phyloP scores from a whole-genome alignment of 139 green algal species.

The Pedinophyceae sp. region DNA sequence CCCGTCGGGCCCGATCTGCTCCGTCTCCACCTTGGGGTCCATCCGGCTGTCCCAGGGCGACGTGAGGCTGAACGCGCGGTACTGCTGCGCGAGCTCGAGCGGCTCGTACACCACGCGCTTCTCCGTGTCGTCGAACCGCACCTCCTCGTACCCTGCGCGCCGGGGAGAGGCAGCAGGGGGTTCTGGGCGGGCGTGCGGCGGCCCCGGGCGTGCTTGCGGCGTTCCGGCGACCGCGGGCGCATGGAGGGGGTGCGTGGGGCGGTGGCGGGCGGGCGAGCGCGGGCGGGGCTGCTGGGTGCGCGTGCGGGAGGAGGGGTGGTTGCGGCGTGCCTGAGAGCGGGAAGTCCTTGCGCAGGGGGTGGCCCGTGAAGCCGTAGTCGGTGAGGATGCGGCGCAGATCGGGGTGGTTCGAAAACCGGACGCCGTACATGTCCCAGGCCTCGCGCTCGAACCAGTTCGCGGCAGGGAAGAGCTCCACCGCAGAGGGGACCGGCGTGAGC shows the following conservation, averaged over 20 bases:
- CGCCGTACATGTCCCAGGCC: conserved; percentile 80
- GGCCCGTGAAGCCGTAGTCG: conserved; percentile 77
- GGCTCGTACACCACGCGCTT: conserved; percentile 45
- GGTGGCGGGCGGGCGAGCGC: no score
- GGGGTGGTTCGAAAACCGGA: conserved; percentile 70
- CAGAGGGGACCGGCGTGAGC: conserved; percentile 37
- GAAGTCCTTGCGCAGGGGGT: conserved; percentile 81
- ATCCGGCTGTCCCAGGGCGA: conserved; percentile 6
- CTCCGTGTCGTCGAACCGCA: conserved; percentile 37
- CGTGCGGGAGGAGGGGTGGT: no score
- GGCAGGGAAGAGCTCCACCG: conserved; percentile 21
- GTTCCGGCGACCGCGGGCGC: no score
- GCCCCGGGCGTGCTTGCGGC: no score
- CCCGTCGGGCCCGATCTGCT: no score
- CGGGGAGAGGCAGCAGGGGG: no score
- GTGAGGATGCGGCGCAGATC: conserved; percentile 77
- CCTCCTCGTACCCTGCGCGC: no score
- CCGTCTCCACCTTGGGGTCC: neutral
- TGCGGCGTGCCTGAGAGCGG: conserved; percentile 59
- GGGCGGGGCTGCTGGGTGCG: no score
- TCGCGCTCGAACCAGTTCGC: conserved; percentile 65
- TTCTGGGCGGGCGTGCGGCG: no score
- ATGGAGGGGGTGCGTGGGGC: no score
- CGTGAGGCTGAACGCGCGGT: conserved; percentile 8
- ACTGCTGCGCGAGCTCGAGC: conserved; percentile 41